Conservation (phyloP, 2,329 filamentous ascomycete genomes). For the Aureobasidium sp. region DNA sequence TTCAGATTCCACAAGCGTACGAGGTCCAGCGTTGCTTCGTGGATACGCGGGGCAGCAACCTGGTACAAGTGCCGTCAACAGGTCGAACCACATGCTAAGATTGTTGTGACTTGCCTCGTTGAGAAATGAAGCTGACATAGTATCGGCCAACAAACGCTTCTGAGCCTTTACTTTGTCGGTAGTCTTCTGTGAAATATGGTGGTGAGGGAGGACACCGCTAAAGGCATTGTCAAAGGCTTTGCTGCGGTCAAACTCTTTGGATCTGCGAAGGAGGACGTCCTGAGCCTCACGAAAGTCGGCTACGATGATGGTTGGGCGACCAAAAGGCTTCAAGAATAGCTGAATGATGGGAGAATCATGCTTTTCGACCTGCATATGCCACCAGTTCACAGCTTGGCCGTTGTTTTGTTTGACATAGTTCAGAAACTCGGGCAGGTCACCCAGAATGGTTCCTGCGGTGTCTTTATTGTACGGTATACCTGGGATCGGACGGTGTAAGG, state of each 20-base stretch:
- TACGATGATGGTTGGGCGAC: slow-evolving; percentile 36
- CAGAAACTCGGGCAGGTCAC: slow-evolving; percentile 36
- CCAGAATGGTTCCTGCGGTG: slow-evolving; percentile 29
- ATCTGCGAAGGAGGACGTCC: slow-evolving; percentile 36
- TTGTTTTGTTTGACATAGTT: slow-evolving; percentile 25
- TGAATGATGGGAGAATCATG: slow-evolving; percentile 37
- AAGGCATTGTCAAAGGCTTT: slow-evolving; percentile 25
- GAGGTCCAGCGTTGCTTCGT: slow-evolving; percentile 17
- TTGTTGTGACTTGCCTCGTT: slow-evolving; percentile 12
- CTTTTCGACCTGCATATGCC: slow-evolving; percentile 12
- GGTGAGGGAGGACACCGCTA: slow-evolving; percentile 16
- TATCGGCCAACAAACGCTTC: slow-evolving; percentile 20
- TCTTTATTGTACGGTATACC: slow-evolving; percentile 38
- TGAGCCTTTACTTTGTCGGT: slow-evolving; percentile 18
- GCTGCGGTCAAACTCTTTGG: slow-evolving; percentile 38
- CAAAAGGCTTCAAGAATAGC: slow-evolving; percentile 38
- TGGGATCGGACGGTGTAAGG: slow-evolving; percentile 35
- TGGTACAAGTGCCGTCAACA: background rate
- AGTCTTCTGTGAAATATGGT: slow-evolving; percentile 20
- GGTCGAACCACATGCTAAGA: background rate
- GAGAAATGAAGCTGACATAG: slow-evolving; percentile 22
- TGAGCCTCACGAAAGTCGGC: slow-evolving; percentile 35
- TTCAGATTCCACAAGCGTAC: slow-evolving; percentile 26
- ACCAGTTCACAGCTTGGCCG: slow-evolving; percentile 16
- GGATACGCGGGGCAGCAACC: slow-evolving; percentile 22